Conservation (phyloP, 1,284 basidiomycete genomes). For the Tetrapyrgos nigripes region DNA sequence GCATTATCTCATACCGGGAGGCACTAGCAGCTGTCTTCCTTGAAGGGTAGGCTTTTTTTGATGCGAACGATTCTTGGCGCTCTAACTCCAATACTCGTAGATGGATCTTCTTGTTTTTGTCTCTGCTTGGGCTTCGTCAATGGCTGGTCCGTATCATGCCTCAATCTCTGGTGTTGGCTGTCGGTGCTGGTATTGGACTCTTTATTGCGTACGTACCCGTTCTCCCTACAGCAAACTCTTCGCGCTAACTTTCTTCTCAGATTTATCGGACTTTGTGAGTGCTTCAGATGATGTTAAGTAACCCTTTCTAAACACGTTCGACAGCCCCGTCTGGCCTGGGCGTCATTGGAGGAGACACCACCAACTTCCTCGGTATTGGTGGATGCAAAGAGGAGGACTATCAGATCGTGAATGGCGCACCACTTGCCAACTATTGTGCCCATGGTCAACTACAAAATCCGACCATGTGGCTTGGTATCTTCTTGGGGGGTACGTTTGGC, state of each 20-base stretch:
- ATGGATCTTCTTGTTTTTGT: conserved; percentile 86
- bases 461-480: conserved; percentile 90
- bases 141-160: conserved; percentile 92
- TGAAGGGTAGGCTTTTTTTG: conserved; percentile 64
- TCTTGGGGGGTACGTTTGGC: conserved; percentile 89
- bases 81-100: conserved; percentile 38
- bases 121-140: conserved; percentile 86
- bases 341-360: conserved; percentile 78
- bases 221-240: conserved; percentile 11
- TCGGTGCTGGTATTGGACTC: conserved; percentile 87
- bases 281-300: not conserved
- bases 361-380: conserved; percentile 81
- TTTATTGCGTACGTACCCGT: conserved; percentile 70
- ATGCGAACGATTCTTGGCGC: not conserved
- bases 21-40: conserved; percentile 90
- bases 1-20: conserved; percentile 79
- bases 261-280: conserved; percentile 71
- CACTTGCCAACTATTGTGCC: conserved; percentile 67
- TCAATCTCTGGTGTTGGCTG: conserved; percentile 84
- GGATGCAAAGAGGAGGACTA: conserved; percentile 70
- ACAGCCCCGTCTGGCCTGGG: conserved; percentile 71
- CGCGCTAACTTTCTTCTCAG: conserved; percentile 38
- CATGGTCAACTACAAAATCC: conserved; percentile 76
- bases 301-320: conserved; percentile 3
- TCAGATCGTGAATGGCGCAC: conserved; percentile 23